Conservation (phyloP, 2,329 filamentous ascomycete genomes). For the Pseudogymnoascus sp. region DNA sequence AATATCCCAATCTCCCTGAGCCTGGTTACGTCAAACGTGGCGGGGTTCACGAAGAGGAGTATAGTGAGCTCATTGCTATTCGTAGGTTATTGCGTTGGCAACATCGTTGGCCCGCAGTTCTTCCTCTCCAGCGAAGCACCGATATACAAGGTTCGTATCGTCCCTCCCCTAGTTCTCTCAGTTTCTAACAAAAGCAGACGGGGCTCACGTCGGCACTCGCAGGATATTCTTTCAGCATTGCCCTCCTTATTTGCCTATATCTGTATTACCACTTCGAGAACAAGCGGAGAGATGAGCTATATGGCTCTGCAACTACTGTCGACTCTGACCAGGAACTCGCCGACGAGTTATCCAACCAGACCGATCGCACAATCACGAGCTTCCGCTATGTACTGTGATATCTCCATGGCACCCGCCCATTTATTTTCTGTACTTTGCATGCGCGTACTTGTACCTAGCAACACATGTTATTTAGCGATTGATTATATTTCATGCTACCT, state of each 20-base stretch:
- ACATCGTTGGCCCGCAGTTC: slow-evolving; percentile 56
- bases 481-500: background rate
- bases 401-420: background rate
- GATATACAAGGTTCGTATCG: slow-evolving; percentile 34
- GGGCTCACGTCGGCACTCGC: background rate
- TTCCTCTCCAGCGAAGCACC: slow-evolving; percentile 50
- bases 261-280: slow-evolving; percentile 4
- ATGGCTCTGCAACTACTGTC: background rate
- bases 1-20: slow-evolving; percentile 13
- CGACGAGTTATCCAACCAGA: slow-evolving; percentile 6
- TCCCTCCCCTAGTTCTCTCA: background rate
- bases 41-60: slow-evolving; percentile 56
- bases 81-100: slow-evolving; percentile 50
- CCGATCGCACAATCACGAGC: background rate
- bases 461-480: background rate
- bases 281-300: background rate
- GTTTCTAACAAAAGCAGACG: background rate
- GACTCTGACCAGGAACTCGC: slow-evolving; percentile 5
- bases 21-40: slow-evolving; percentile 56
- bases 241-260: background rate
- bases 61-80: slow-evolving; percentile 55
- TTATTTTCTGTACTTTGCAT: background rate
- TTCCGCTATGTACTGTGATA: background rate
- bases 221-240: background rate
- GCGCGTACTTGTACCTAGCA: background rate